phyloP scores from a whole-genome alignment of 1,139 yeast genomes.

The Saccharomyces uvarum region DNA sequence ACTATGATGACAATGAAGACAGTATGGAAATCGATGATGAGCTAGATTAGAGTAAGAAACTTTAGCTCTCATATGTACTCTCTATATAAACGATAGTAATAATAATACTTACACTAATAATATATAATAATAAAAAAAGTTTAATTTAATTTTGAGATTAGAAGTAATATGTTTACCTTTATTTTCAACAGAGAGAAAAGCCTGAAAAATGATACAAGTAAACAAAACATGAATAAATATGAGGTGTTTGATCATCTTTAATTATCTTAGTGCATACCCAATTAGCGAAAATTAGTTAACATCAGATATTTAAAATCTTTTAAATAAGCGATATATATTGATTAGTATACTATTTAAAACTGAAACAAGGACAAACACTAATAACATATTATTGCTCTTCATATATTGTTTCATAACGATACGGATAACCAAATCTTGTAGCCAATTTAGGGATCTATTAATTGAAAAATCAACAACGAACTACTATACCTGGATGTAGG shows the following conservation, averaged over 20 bases:
- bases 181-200: background rate
- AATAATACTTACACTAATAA: background rate
- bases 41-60: background rate
- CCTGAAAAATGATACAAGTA: background rate
- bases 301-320: too few species aligned
- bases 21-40: slow-evolving; percentile 23
- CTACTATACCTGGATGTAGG: background rate
- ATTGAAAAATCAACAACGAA: background rate
- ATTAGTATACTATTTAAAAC: background rate
- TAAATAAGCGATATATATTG: background rate
- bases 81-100: background rate
- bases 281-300: too few species aligned
- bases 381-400: background rate
- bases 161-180: background rate
- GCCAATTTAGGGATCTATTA: background rate
- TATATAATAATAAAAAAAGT: background rate
- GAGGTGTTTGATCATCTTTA: background rate
- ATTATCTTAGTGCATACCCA: background rate
- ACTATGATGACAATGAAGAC: slow-evolving; percentile 37
- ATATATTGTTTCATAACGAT: background rate
- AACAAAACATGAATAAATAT: background rate
- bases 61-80: background rate
- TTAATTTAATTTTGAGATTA: background rate
- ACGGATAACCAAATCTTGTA: background rate
- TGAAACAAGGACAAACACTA: background rate